Conservation (phyloP, 2,329 filamentous ascomycete genomes). For the Apiospora saccharicola region DNA sequence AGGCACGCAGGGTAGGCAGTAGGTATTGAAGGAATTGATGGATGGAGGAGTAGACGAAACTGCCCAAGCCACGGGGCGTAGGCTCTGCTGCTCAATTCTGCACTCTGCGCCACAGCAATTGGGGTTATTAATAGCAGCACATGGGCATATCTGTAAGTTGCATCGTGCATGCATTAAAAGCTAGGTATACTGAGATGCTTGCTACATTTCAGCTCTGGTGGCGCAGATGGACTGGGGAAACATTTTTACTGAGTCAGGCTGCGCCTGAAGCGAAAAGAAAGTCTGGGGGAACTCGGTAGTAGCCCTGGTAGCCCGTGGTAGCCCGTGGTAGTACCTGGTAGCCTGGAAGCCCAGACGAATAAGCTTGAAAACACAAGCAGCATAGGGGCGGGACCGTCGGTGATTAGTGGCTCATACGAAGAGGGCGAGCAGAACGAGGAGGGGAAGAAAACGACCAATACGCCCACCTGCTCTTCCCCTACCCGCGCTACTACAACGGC, state of each 20-base stretch:
- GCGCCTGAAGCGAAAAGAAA: neutral
- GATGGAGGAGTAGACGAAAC: neutral
- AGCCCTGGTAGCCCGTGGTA: no score
- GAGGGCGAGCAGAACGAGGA: neutral
- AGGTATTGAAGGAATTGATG: neutral
- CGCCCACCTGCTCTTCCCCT: no score
- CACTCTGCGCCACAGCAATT: constrained; percentile 12
- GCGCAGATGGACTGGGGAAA: neutral
- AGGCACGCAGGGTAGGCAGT: neutral
- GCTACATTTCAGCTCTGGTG: neutral
- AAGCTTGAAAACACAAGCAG: neutral
- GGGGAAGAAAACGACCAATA: no score
- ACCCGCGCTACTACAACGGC: neutral
- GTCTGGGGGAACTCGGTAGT: neutral
- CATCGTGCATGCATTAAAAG: constrained; percentile 3
- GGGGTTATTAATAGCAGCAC: constrained; percentile 11
- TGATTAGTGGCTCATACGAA: neutral
- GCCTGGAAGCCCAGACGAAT: neutral
- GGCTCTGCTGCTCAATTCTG: neutral
- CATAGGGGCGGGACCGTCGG: neutral
- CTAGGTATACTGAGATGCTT: neutral
- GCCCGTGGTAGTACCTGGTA: neutral
- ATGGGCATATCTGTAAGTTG: neutral
- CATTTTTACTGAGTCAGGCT: neutral
- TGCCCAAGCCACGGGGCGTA: neutral